phyloP scores from a whole-genome alignment of 2,329 filamentous ascomycete species.

The Aulographum hederae region DNA sequence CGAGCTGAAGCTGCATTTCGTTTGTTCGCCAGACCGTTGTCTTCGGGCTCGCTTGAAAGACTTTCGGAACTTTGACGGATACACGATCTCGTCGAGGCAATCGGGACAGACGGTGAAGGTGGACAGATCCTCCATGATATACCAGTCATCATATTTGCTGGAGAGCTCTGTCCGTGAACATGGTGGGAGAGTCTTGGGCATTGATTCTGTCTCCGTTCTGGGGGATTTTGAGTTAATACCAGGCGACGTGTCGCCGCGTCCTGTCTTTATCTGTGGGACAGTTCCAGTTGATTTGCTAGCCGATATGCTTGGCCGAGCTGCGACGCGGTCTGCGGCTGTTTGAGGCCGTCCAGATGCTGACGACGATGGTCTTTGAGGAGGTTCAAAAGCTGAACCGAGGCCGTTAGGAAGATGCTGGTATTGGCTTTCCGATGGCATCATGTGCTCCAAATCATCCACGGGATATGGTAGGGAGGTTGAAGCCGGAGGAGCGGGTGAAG shows the following conservation, averaged over 20 bases:
- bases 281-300: too few species aligned
- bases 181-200: conserved; percentile 30
- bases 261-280: too few species aligned
- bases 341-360: neutral
- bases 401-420: conserved; percentile 7
- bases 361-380: neutral
- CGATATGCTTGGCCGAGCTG: too few species aligned
- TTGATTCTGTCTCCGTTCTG: too few species aligned
- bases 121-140: conserved; percentile 51
- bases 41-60: conserved; percentile 45
- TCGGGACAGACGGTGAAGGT: conserved; percentile 67
- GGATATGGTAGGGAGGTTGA: conserved; percentile 24
- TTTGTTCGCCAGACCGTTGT: conserved; percentile 36
- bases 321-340: too few species aligned
- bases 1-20: conserved; percentile 63
- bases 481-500: conserved; percentile 13
- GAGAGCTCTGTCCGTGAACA: conserved; percentile 50
- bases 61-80: conserved; percentile 45
- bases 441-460: conserved; percentile 20
- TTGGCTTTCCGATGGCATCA: conserved; percentile 26
- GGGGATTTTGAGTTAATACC: too few species aligned
- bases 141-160: conserved; percentile 57
- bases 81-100: conserved; percentile 57
- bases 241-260: too few species aligned
- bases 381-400: neutral